Evolutionary conservation across 1,139 yeast species (phyloP), one percentile per base, ranked within the genome.

Genomic region (Candida tetrigidarum): DNA sequence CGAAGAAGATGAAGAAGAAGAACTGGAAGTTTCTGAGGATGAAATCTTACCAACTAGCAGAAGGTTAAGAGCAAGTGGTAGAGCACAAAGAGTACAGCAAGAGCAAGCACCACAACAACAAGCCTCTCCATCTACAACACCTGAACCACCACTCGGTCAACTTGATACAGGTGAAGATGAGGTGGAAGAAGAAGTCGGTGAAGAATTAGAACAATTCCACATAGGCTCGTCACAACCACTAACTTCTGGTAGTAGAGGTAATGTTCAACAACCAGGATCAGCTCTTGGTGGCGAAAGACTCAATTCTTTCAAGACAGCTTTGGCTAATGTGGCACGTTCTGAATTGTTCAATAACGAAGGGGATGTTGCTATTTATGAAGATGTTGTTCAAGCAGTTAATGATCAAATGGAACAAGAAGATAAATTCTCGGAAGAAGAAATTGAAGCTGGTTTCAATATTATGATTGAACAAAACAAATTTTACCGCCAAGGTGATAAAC

Each of bases 401-500:
- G 77, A 70, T 45, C 72, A 69, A 39, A 63, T 85, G 41, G 71
- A 80, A 4, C 85, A 80, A 52, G 92, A 85, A 56, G 91, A 86
- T 39, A 65, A 68, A 39, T 86, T 82, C 58, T 64, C 71, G 11
- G 58, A 60, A 3, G 66, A 59, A 5, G 95, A 86, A 62, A 75
- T 80, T 46, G 59, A 63, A 23, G 76, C 78, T 15, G 91, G 84
- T 16, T 63, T 85, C 43, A 62, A 63, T 25, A 66, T 65, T 43
- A 70, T 86, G 78, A 76, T 74, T 40, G 71, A 66, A 4, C 81
- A 81, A 53, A 83, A 82, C 54, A 76, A 81, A 56, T 60, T 86
- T 44, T 80, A 82, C 81, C 59, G 76, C 23, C 76, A 82, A 29
- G 90, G 83, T 41, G 86, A 79, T 26, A 79, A 80, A 60, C 75